Conservation (phyloP, 2,329 filamentous ascomycete genomes). For the Pseudomassariella vexata region DNA sequence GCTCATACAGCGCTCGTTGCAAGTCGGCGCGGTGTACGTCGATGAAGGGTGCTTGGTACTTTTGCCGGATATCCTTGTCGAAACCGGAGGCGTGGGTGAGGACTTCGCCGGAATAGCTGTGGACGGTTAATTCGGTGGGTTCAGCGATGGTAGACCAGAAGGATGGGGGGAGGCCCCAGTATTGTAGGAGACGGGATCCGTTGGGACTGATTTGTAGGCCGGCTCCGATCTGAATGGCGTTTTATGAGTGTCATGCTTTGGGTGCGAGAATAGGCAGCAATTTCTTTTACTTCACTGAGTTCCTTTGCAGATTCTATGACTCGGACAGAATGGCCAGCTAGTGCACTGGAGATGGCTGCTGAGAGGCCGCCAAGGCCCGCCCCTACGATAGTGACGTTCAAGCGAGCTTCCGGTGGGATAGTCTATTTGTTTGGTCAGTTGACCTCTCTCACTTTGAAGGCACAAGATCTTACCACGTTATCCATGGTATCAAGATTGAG, state of each 20-base stretch:
- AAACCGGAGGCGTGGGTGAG: conserved; percentile 48
- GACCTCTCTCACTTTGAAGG: too few species aligned
- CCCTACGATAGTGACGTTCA: conserved; percentile 35
- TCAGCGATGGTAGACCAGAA: conserved; percentile 32
- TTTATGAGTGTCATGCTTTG: conserved; percentile 5
- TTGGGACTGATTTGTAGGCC: conserved; percentile 49
- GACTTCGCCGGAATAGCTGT: conserved; percentile 44
- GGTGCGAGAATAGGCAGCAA: background rate
- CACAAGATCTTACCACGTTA: too few species aligned
- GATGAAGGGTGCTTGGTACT: conserved; percentile 52
- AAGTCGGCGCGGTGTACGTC: conserved; percentile 59
- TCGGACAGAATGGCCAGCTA: conserved; percentile 32
- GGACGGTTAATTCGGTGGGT: conserved; percentile 43
- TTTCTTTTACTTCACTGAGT: conserved; percentile 31
- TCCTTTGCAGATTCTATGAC: conserved; percentile 35
- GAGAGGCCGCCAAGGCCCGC: conserved; percentile 37
- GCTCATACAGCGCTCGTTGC: conserved; percentile 44
- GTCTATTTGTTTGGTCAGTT: too few species aligned
- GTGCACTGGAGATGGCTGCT: conserved; percentile 28
- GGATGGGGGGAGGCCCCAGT: conserved; percentile 41
- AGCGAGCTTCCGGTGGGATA: too few species aligned
- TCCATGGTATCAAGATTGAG: too few species aligned
- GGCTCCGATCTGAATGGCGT: conserved; percentile 36
- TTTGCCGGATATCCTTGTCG: conserved; percentile 42
- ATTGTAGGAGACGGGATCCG: conserved; percentile 40